Conservation (phyloP, 208 protist species). For the Leishmania braziliensis region DNA sequence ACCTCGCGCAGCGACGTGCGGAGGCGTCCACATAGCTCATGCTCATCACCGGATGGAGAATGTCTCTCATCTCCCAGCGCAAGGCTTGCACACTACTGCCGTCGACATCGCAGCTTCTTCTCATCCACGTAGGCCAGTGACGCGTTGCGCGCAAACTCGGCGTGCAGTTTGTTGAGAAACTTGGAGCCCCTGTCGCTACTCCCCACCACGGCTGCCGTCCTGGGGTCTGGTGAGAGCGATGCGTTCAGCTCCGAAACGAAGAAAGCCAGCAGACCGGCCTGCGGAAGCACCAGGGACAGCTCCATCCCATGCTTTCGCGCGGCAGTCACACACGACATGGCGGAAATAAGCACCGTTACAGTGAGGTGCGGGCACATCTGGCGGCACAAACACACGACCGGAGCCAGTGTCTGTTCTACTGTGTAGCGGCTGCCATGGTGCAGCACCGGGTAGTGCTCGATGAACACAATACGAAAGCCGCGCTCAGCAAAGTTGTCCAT, state of each 20-base stretch:
- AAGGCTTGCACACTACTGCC: not conserved
- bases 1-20: not conserved
- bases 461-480: slow-evolving; percentile 72
- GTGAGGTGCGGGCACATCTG: slow-evolving; percentile 24
- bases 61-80: not conserved
- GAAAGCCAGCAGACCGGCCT: slow-evolving; percentile 61
- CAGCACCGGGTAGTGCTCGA: slow-evolving; percentile 81
- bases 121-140: slow-evolving; percentile 42
- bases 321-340: slow-evolving; percentile 73
- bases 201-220: slow-evolving; percentile 61
- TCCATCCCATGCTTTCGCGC: slow-evolving; percentile 32
- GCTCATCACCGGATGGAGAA: not conserved
- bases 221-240: slow-evolving; percentile 57
- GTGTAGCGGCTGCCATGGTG: slow-evolving; percentile 68
- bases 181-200: slow-evolving; percentile 17
- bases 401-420: slow-evolving; percentile 44
- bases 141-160: slow-evolving; percentile 37
- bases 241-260: slow-evolving; percentile 72
- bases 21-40: not conserved
- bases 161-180: slow-evolving; percentile 34
- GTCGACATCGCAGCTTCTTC: not conserved
- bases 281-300: slow-evolving; percentile 58
- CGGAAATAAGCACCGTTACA: slow-evolving; percentile 75
- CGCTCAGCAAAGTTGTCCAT: slow-evolving; percentile 47
- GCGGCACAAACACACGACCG: slow-evolving; percentile 47